Conservation (phyloP, 78 protist genomes). For the Creolimax fragrantissima region DNA sequence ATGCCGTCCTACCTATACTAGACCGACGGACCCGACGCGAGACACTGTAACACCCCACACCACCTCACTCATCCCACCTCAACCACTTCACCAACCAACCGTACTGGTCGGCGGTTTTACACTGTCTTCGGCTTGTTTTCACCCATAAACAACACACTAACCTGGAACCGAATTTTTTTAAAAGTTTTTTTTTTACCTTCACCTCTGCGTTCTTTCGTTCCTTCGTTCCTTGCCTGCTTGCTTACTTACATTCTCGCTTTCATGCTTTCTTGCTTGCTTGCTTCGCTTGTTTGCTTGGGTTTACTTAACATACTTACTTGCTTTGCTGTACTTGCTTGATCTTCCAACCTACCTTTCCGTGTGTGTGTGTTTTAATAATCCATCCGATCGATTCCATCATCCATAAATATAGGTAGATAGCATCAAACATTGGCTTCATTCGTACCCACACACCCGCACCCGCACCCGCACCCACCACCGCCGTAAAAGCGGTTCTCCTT, state of each 20-base stretch:
- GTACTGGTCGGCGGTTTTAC: background rate
- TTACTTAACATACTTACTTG: background rate
- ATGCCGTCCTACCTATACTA: too few relatives aligned
- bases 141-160: background rate
- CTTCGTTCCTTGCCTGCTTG: background rate
- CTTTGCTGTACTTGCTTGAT: background rate
- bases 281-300: background rate
- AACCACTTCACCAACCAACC: background rate
- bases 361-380: too few relatives aligned
- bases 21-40: too few relatives aligned
- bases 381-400: background rate
- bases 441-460: background rate
- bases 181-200: background rate
- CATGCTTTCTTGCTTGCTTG: background rate
- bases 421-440: background rate
- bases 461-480: background rate
- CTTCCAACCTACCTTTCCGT: background rate
- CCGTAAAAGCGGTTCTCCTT: too few relatives aligned
- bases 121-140: background rate
- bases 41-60: background rate
- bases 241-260: background rate
- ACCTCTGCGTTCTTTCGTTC: background rate
- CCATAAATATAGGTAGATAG: background rate
- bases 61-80: background rate
- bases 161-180: background rate